Evolutionary conservation across 1,284 basidiomycete genomes (phyloP).

Genomic region (Mycena citricolor): DNA sequence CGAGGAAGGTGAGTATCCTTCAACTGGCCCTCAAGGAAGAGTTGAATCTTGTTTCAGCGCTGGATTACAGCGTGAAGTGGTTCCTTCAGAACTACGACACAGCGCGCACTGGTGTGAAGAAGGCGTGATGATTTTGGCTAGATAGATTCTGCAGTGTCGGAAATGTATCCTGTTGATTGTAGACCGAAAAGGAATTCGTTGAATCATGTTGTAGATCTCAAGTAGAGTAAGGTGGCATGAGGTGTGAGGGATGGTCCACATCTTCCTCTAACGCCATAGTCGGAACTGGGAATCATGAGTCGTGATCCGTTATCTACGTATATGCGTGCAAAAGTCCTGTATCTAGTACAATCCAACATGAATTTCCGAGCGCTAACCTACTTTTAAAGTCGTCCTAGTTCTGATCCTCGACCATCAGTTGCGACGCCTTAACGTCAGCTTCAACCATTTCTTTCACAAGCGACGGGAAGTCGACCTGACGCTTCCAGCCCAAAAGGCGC

Average conservation of each 20-base stretch:
- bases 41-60: too few species aligned
- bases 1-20: conserved; percentile 53
- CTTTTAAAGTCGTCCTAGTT: conserved; percentile 44
- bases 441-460: conserved; percentile 89
- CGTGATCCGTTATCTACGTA: too few species aligned
- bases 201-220: too few species aligned
- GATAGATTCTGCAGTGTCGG: background rate
- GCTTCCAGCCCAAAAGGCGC: conserved; percentile 81
- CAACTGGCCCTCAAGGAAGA: background rate
- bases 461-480: conserved; percentile 74
- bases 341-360: too few species aligned
- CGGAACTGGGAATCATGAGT: too few species aligned
- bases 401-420: conserved; percentile 75
- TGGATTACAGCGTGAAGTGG: conserved; percentile 75
- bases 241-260: too few species aligned
- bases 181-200: too few species aligned
- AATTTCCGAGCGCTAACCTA: too few species aligned
- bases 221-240: too few species aligned
- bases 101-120: conserved; percentile 52
- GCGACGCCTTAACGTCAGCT: conserved; percentile 69
- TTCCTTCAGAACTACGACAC: conserved; percentile 73
- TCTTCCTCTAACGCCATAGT: too few species aligned
- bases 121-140: conserved; percentile 7
- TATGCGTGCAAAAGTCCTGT: too few species aligned
- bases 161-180: too few species aligned